phyloP scores from a whole-genome alignment of 2,329 filamentous ascomycete species.

The Penicillium sp. region DNA sequence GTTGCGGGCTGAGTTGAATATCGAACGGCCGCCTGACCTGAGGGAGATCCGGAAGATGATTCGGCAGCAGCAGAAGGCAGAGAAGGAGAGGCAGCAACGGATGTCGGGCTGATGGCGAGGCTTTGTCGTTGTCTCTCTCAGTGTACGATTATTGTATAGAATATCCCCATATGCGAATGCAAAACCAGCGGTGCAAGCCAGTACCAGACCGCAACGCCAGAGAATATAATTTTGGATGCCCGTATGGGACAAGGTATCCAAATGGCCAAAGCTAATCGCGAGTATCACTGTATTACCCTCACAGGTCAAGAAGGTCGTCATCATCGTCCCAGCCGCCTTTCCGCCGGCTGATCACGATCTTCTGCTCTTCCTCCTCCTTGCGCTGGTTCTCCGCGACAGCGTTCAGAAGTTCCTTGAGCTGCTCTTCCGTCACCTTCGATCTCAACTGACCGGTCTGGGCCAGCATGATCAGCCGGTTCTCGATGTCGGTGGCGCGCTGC shows the following conservation, averaged over 20 bases:
- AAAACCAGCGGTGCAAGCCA: not conserved
- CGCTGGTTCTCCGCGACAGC: slow-evolving; percentile 72
- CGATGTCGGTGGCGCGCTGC: slow-evolving; percentile 79
- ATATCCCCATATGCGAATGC: slow-evolving; percentile 5
- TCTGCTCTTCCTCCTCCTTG: slow-evolving; percentile 59
- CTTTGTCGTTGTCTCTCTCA: not conserved
- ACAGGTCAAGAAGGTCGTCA: slow-evolving; percentile 46
- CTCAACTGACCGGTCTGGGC: slow-evolving; percentile 82
- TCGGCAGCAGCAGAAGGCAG: slow-evolving; percentile 62
- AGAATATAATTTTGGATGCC: slow-evolving; percentile 6
- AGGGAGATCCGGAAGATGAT: slow-evolving; percentile 68
- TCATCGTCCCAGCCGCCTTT: slow-evolving; percentile 84
- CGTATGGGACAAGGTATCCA: slow-evolving; percentile 1
- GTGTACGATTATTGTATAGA: slow-evolving; percentile 18
- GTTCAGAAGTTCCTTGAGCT: slow-evolving; percentile 85
- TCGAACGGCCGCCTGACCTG: slow-evolving; percentile 85
- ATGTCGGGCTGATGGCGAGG: slow-evolving; percentile 7
- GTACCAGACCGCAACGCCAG: slow-evolving; percentile 14
- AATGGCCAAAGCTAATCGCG: not conserved
- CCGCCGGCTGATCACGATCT: slow-evolving; percentile 78
- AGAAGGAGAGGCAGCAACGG: slow-evolving; percentile 49
- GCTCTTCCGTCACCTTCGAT: slow-evolving; percentile 81
- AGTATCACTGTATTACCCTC: slow-evolving; percentile 12
- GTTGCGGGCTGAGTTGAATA: slow-evolving; percentile 68
- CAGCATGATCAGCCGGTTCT: slow-evolving; percentile 88